Percentiles rank a stretch among this genome's conserved stretches.
phyloP scores from a whole-genome alignment of 2,329 filamentous ascomycete species.

The Fonsecaea monophora region DNA sequence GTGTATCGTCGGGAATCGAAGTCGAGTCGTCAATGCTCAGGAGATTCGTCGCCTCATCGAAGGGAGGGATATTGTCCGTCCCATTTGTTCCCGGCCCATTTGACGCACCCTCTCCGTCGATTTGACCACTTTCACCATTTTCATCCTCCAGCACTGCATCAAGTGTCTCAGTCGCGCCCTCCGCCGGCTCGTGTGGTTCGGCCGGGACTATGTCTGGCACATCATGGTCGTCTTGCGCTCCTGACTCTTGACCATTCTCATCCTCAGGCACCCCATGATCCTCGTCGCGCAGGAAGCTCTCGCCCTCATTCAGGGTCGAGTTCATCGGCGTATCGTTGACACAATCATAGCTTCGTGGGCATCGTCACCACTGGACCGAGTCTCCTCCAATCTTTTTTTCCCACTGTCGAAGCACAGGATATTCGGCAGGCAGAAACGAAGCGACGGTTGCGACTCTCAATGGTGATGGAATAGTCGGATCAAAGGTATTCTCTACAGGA shows the following conservation, averaged over 20 bases:
- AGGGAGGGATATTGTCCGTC: conserved; percentile 14
- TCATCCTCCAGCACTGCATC: conserved; percentile 31
- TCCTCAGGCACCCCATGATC: conserved; percentile 52
- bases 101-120: conserved; percentile 16
- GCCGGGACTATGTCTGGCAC: conserved; percentile 30
- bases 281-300: conserved; percentile 63
- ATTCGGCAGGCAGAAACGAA: conserved; percentile 7
- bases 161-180: neutral
- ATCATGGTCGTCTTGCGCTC: conserved; percentile 42
- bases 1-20: conserved; percentile 82
- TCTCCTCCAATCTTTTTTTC: neutral
- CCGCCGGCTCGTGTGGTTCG: conserved; percentile 11
- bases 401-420: neutral
- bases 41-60: conserved; percentile 38
- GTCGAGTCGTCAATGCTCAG: conserved; percentile 68
- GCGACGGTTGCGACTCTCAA: neutral
- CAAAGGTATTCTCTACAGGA: neutral
- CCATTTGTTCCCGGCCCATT: conserved; percentile 8
- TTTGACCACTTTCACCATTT: conserved; percentile 36
- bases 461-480: neutral
- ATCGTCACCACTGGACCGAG: neutral
- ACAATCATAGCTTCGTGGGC: conserved; percentile 36
- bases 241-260: conserved; percentile 40
- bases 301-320: conserved; percentile 69
- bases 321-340: conserved; percentile 64